A percentile compares a stretch with the other conserved stretches of the same genome.
phyloP scores from a whole-genome alignment of 1,284 basidiomycete species.

The Polyporus tsugae region DNA sequence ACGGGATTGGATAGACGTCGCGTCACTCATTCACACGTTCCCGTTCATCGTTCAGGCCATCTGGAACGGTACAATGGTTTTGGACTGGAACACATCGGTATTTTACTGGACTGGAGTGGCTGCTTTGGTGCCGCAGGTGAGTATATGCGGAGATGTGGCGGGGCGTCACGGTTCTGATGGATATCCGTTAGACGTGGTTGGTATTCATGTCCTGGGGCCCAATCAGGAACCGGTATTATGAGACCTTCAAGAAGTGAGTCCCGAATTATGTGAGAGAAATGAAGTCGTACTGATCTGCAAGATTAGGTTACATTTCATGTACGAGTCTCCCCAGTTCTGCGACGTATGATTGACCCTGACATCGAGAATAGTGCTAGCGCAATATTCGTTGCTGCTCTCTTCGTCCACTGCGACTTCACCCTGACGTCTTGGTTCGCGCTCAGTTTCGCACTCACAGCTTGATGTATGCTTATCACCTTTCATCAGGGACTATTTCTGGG shows the following conservation, averaged over 20 bases:
- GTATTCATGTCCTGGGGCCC: constrained; percentile 45
- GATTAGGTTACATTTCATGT: constrained; percentile 19
- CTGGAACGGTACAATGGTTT: constrained; percentile 35
- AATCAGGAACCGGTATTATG: constrained; percentile 48
- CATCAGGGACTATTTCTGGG: constrained; percentile 48
- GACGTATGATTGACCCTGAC: neutral
- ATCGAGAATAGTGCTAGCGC: constrained; percentile 34
- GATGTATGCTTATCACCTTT: neutral
- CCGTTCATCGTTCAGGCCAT: constrained; percentile 44
- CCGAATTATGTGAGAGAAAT: constrained; percentile 27
- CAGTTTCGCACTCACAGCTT: neutral
- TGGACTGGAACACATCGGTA: constrained; percentile 32
- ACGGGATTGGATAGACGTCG: constrained; percentile 38
- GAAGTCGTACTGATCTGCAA: neutral
- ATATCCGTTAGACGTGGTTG: constrained; percentile 21
- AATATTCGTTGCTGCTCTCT: constrained; percentile 46
- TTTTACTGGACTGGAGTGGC: constrained; percentile 50
- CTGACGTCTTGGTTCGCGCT: constrained; percentile 38
- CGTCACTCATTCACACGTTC: constrained; percentile 48
- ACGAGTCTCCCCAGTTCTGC: neutral
- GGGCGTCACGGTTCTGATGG: neutral
- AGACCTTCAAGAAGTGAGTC: constrained; percentile 50
- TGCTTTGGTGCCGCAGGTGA: constrained; percentile 47
- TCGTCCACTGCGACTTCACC: constrained; percentile 47
- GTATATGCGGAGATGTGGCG: neutral